Evolutionary conservation across 768 basidiomycete genomes (phyloP), one percentile per base, ranked within the genome.

Genomic region (Xerocomus potaroensis): DNA sequence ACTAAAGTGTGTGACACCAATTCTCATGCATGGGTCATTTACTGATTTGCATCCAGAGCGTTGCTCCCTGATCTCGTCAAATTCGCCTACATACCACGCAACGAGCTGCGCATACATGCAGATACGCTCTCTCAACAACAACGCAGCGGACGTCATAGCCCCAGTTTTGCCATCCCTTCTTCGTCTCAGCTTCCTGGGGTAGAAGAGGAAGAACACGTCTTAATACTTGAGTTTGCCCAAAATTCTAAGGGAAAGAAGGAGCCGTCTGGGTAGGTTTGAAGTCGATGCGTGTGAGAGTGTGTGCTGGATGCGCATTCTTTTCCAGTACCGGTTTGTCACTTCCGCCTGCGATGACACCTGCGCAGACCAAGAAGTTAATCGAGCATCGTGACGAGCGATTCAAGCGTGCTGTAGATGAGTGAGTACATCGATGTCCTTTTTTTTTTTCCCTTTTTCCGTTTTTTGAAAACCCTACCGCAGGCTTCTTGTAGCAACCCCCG

Each of bases 21-120:
- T 21, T 12, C 9, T 21, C 46, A 15, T 32, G 38, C 34, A 4
- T 23, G 8, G 38, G 1, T n/a, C n/a, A n/a, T 2, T 4, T 1
- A 36, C 32, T 48, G 33, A 48, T 36, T 23, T 32, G 33, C 8
- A 23, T 18, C 5, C 47, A 91, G 89, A 66, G 80, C 88, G 8
- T 73, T 95, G n/a, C 68, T 93, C 12, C 91, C 91, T 1, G 81
- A 85, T 47, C 69, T 90, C 32, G 72, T 95, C 55, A 82, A 77
- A 42, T 94, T 94, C 56, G 83, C 89, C 7, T 94, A 92, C 59
- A 83, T 85, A 51, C 81, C 86, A 45, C 66, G 70, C 24, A 72
- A 77, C 37, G 76, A 86, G 36, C 63, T 88, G 11, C 77, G 77
- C 41, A 72, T 84, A 43, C 75, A 84, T 6, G 64, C 71, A 29